Evolutionary conservation across 495 filamentous ascomycete species (phyloP).

Genomic region (Podospora pseudocomata): DNA sequence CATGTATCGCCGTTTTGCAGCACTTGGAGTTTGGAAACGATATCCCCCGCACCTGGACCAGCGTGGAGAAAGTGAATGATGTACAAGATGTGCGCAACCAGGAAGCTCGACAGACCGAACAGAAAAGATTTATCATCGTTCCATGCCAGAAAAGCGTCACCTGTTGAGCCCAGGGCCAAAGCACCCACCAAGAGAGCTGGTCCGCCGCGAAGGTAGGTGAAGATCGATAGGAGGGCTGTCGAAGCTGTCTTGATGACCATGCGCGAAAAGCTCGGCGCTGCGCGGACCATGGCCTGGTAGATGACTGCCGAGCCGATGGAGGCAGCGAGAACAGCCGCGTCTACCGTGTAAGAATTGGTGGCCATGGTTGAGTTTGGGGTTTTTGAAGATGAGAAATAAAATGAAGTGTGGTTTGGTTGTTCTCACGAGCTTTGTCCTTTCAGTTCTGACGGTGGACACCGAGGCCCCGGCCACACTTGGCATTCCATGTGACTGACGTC

Average conservation of each 20-base stretch:
- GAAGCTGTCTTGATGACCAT: conserved; percentile 27
- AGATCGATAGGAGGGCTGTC: conserved; percentile 23
- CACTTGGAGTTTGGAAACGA: neutral
- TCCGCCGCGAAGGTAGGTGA: conserved; percentile 8
- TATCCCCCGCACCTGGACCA: neutral
- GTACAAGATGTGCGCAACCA: conserved; percentile 28
- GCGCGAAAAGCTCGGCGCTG: conserved; percentile 17
- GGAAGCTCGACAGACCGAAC: conserved; percentile 25
- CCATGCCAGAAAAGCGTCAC: conserved; percentile 30
- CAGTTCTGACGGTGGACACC: neutral
- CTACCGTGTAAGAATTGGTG: neutral
- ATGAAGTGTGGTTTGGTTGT: neutral
- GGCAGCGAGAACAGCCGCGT: conserved; percentile 20
- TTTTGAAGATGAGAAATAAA: neutral
- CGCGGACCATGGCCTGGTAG: conserved; percentile 22
- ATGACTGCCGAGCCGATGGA: conserved; percentile 19
- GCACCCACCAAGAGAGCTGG: conserved; percentile 17
- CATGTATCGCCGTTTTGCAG: neutral
- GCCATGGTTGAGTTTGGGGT: neutral
- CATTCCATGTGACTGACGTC: conserved; percentile 12
- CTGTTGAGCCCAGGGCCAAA: conserved; percentile 23
- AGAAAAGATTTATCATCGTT: conserved; percentile 26
- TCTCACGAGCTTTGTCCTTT: neutral
- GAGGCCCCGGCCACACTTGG: conserved; percentile 4
- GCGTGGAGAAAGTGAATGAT: conserved; percentile 20